These are phyloP conservation scores for Bimuria novae-zelandiae DNA, from an alignment of 2,329 filamentous ascomycete species.

Conservation along the genomic window DNA sequence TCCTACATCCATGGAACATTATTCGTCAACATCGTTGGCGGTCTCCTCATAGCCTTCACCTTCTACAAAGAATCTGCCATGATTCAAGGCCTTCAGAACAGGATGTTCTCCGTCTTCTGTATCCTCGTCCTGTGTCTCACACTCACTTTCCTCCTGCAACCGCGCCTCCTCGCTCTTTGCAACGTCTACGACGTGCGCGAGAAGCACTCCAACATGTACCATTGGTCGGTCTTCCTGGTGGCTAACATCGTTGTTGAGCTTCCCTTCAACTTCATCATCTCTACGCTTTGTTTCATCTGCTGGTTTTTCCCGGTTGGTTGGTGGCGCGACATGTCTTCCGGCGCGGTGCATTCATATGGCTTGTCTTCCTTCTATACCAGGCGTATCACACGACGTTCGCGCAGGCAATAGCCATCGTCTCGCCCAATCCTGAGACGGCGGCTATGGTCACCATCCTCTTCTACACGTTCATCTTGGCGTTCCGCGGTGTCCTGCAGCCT, in stretches of 20 bases:
- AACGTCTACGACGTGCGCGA: slow-evolving; percentile 61
- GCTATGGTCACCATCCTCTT: slow-evolving; percentile 63
- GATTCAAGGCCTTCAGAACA: slow-evolving; percentile 46
- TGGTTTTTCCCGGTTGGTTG: slow-evolving; percentile 72
- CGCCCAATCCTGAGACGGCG: slow-evolving; percentile 71
- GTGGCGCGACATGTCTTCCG: slow-evolving; percentile 65
- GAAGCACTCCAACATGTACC: slow-evolving; percentile 68
- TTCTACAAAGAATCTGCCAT: slow-evolving; percentile 65
- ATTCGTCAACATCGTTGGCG: slow-evolving; percentile 42
- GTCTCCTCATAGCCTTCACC: slow-evolving; percentile 60
- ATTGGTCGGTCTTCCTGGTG: slow-evolving; percentile 70
- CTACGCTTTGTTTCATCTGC: slow-evolving; percentile 65
- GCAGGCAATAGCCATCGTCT: slow-evolving; percentile 72
- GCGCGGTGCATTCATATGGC: slow-evolving; percentile 76
- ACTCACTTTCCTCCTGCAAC: slow-evolving; percentile 50
- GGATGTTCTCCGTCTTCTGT: slow-evolving; percentile 54
- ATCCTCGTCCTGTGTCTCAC: slow-evolving; percentile 50
- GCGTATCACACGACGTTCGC: slow-evolving; percentile 78
- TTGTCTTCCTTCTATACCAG: slow-evolving; percentile 76
- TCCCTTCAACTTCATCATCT: slow-evolving; percentile 64
- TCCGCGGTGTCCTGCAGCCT: slow-evolving; percentile 61
- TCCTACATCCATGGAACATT: slow-evolving; percentile 3
- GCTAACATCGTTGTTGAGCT: slow-evolving; percentile 70
- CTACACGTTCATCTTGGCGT: slow-evolving; percentile 59
- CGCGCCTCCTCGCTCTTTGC: slow-evolving; percentile 71